Conservation (phyloP, 768 basidiomycete genomes). For the Dacryopinax spathularia region DNA sequence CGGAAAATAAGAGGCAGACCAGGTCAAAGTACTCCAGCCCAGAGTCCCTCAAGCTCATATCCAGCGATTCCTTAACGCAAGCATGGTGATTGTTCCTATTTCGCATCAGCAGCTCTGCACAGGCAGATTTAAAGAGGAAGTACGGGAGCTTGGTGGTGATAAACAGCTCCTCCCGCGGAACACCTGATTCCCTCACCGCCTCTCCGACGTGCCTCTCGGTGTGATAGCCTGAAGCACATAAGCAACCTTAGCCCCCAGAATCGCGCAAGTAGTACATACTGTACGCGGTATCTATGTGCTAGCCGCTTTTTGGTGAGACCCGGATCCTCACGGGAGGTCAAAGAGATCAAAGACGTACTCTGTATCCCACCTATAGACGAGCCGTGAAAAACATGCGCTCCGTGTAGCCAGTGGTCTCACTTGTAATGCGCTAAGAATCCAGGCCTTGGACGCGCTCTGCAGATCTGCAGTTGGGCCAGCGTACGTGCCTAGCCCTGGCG, state of each 20-base stretch:
- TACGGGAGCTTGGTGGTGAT: slow-evolving; percentile 35
- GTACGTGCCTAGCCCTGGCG: not conserved
- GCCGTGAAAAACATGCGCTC: not conserved
- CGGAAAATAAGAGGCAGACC: slow-evolving; percentile 10
- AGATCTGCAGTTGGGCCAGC: not conserved
- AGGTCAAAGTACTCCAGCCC: slow-evolving; percentile 38
- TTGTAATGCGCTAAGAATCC: not conserved
- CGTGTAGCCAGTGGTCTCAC: not conserved
- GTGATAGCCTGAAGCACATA: not conserved
- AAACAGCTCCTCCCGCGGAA: slow-evolving; percentile 35
- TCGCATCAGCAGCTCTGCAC: too few species aligned
- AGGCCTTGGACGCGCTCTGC: not conserved
- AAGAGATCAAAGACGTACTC: not conserved
- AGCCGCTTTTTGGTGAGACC: too few species aligned
- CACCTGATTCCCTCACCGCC: slow-evolving; percentile 48
- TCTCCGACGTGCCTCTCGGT: slow-evolving; percentile 56
- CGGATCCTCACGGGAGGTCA: too few species aligned
- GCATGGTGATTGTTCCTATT: slow-evolving; percentile 28
- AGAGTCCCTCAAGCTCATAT: slow-evolving; percentile 30
- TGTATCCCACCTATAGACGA: not conserved
- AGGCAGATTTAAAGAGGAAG: too few species aligned
- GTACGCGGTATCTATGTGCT: not conserved
- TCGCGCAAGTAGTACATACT: not conserved
- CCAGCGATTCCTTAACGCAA: slow-evolving; percentile 29
- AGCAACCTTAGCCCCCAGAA: not conserved